Percentiles rank a stretch among this genome's conserved stretches.
phyloP scores from a whole-genome alignment of 2,329 filamentous ascomycete genomes.

The Microsporum audouinii region DNA sequence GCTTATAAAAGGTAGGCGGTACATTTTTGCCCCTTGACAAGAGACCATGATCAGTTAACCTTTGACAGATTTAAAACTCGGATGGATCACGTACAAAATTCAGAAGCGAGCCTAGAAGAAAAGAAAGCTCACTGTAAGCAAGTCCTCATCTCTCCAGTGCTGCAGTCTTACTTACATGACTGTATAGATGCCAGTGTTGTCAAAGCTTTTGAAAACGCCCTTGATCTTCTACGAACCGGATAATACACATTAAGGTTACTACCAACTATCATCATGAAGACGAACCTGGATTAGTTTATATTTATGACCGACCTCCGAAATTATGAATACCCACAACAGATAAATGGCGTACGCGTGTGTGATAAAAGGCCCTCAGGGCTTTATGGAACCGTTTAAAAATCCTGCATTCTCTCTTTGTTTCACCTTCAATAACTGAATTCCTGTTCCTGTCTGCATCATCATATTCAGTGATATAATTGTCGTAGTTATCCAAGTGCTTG shows the following conservation, averaged over 20 bases:
- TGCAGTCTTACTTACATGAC: conserved; percentile 1
- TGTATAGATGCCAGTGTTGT: conserved; percentile 34
- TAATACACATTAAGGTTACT: background rate
- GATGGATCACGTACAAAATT: conserved; percentile 60
- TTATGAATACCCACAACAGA: background rate
- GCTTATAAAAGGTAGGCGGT: conserved; percentile 57
- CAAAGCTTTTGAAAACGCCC: conserved; percentile 38
- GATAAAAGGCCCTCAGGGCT: background rate
- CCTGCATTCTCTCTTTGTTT: too few species aligned
- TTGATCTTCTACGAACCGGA: conserved; percentile 27
- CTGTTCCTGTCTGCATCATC: too few species aligned
- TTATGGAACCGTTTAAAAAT: background rate
- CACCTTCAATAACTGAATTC: too few species aligned
- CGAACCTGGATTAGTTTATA: background rate
- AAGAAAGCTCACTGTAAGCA: conserved; percentile 71
- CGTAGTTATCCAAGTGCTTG: too few species aligned
- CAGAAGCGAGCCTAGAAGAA: conserved; percentile 58
- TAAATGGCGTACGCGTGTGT: background rate
- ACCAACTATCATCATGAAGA: background rate
- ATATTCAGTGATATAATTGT: too few species aligned
- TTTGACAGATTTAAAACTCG: conserved; percentile 57
- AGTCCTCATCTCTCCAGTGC: background rate
- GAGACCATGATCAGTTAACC: background rate
- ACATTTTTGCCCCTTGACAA: background rate
- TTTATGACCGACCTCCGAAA: background rate